Base-by-base conservation (phyloP, 2,329 filamentous ascomycete species). In the Phymatotrichopsis omnivora region DNA sequence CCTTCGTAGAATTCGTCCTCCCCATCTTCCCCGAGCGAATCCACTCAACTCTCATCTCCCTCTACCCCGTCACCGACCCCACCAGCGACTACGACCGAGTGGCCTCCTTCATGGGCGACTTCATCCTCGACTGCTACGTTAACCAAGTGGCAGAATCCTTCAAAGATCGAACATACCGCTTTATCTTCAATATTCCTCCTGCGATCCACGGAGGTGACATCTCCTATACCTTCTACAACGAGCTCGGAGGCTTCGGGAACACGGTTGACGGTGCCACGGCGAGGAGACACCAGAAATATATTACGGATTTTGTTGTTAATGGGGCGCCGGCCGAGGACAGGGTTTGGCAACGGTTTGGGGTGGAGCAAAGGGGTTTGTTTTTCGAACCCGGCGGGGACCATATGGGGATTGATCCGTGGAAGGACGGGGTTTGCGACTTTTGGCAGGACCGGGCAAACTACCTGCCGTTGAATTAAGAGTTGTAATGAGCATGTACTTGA, bases 211-310 rank as follows among this genome's bases (percentile, higher is more conserved):
- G 35, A 19, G 43, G n/a, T 16, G 43, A 47, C 30, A 32, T 47
- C 8, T 14, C 22, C 3, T 47, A 41, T 20, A 47, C 43, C 3
- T 47, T 47, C 30, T 47, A 19, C 14, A 35, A 40, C 30, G 38
- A 41, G 8, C n/a, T n/a, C n/a, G n/a, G n/a, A n/a, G n/a, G n/a
- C n/a, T n/a, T n/a, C n/a, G n/a, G n/a, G n/a, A n/a, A n/a, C n/a
- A n/a, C n/a, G n/a, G n/a, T n/a, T n/a, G n/a, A n/a, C n/a, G n/a
- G n/a, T n/a, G n/a, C n/a, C n/a, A n/a, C n/a, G n/a, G n/a, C n/a
- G n/a, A n/a, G n/a, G n/a, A n/a, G n/a, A n/a, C 52, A 52, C 20
- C 49, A 53, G 28, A 22, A 47, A 14, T 52, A 40, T 24, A 35
- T 54, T 10, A 30, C 45, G 7, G 46, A 53, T 22, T 54, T 36